These are phyloP conservation scores for Candida dubliniensis DNA, from an alignment of 1,139 yeast genomes.

Conservation along the genomic window DNA sequence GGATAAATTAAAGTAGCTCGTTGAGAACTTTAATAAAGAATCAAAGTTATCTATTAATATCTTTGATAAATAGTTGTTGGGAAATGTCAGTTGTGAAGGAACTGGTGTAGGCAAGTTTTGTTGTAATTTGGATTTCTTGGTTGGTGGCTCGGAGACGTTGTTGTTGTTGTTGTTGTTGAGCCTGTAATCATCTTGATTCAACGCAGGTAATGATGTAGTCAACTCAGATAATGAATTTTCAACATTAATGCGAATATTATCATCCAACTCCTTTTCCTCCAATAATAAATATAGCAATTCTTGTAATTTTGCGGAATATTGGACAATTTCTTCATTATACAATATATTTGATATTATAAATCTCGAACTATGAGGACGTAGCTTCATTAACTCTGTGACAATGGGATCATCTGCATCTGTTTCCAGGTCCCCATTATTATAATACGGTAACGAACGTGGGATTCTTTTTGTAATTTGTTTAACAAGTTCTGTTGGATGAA, in stretches of 20 bases:
- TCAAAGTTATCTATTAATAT: constrained; percentile 42
- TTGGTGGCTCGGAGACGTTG: constrained; percentile 1
- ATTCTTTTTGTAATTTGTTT: constrained; percentile 14
- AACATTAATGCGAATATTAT: constrained; percentile 28
- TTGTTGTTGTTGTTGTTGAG: constrained; percentile 1
- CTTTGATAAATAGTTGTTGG: constrained; percentile 39
- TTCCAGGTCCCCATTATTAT: constrained; percentile 11
- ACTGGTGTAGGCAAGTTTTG: constrained; percentile 9
- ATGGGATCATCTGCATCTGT: constrained; percentile 24
- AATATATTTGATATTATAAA: constrained; percentile 6
- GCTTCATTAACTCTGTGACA: constrained; percentile 30
- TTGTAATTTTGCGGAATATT: constrained; percentile 28
- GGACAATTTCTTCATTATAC: constrained; percentile 15
- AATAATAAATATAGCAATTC: constrained; percentile 31
- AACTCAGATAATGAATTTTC: constrained; percentile 29
- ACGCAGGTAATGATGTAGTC: constrained; percentile 30
- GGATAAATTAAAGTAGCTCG: constrained; percentile 39
- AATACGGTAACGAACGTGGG: constrained; percentile 18
- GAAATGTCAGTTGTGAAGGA: constrained; percentile 15
- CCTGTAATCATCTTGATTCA: constrained; percentile 5
- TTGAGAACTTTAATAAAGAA: constrained; percentile 28
- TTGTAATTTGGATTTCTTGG: constrained; percentile 4
- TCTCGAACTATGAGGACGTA: constrained; percentile 28
- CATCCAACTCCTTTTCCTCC: constrained; percentile 31
- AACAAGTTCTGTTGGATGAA: constrained; percentile 22